A percentile compares a stretch with the other conserved stretches of the same genome.
These are phyloP conservation scores for Rhodotorula taiwanensis DNA, from an alignment of 768 basidiomycete species.

Conservation along the genomic window DNA sequence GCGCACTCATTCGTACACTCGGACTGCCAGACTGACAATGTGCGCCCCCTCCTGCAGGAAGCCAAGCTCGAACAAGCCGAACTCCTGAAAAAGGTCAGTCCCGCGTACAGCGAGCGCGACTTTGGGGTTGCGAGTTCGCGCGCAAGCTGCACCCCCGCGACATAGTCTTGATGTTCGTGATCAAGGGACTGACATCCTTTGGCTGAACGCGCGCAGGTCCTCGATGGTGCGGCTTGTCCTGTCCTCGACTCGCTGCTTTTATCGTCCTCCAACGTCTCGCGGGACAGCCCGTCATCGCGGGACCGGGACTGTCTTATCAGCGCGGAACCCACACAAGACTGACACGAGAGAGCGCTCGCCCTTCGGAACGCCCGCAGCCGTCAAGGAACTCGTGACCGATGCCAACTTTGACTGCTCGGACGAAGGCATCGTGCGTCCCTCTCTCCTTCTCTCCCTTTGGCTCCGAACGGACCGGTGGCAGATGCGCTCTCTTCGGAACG, in stretches of 20 bases:
- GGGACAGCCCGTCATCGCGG: not conserved
- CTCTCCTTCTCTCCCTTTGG: not conserved
- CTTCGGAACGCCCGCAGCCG: too few relatives aligned
- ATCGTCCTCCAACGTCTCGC: not conserved
- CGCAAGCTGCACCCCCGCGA: too few relatives aligned
- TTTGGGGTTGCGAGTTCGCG: too few relatives aligned
- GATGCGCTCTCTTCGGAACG: too few relatives aligned
- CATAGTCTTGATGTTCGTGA: too few relatives aligned
- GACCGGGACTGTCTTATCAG: too few relatives aligned
- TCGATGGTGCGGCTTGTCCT: too few relatives aligned
- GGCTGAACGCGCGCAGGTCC: too few relatives aligned
- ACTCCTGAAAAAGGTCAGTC: slow-evolving; percentile 63
- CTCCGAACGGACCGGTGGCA: slow-evolving; percentile 46
- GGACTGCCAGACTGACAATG: not conserved
- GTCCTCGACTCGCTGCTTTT: too few relatives aligned
- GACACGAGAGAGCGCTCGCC: too few relatives aligned
- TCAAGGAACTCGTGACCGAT: slow-evolving; percentile 96
- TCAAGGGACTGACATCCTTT: too few relatives aligned
- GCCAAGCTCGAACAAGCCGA: slow-evolving; percentile 82
- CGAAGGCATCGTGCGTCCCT: slow-evolving; percentile 60
- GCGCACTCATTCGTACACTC: not conserved
- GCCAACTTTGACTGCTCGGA: slow-evolving; percentile 97
- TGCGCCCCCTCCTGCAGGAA: slow-evolving; percentile 50
- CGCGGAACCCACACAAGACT: too few relatives aligned
- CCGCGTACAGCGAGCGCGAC: not conserved